Base-by-base conservation (phyloP, 495 filamentous ascomycete species). In the Penicillium canescens region DNA sequence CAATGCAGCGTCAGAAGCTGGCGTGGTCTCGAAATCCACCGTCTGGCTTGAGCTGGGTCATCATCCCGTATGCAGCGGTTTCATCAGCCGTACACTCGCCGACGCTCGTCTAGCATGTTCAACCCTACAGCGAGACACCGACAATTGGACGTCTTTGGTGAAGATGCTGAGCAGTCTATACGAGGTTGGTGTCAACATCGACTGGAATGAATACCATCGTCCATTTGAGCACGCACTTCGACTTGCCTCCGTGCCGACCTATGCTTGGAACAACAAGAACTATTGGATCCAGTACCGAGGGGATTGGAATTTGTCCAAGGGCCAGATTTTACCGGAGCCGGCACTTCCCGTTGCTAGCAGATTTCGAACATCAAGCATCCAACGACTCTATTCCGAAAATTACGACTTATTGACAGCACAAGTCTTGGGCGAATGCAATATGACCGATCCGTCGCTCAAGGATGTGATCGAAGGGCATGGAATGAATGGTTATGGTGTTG, bases 181-280 rank as follows among this genome's bases (percentile, higher is more conserved):
- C 63, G 62, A 63, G 3, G 72, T 68, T 9, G 86, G 89, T 5
- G 54, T 85, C 6, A 74, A 81, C 23, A 65, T 90, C 42, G 63
- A 83, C 61, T 93, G 87, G 85, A 78, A 77, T 46, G 88, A 88
- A 61, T 88, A 78, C 58, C 85, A 89, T 69, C 69, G 76, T 10
- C 80, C 84, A 55, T 89, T 86, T 61, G 56, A 66, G 26, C 50
- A 66, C 3, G 77, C 73, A 21, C 75, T 79, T 7, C 67, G 74
- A 12, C 68, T 88, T n/a, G 62, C 89, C 0, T 67, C 80, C 24
- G 75, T 90, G 2, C 88, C 88, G 12, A 66, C 79, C 6, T 91
- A 91, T 54, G 73, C 73, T 1, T 74, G 56, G 59, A 59, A 72
- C 33, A 11, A 60, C 18, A 73, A 72, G 43, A 67, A 63, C 3